Percentiles rank a stretch among this genome's conserved stretches.
phyloP scores from a whole-genome alignment of 1,139 yeast genomes.

The Candida frijolesensis region DNA sequence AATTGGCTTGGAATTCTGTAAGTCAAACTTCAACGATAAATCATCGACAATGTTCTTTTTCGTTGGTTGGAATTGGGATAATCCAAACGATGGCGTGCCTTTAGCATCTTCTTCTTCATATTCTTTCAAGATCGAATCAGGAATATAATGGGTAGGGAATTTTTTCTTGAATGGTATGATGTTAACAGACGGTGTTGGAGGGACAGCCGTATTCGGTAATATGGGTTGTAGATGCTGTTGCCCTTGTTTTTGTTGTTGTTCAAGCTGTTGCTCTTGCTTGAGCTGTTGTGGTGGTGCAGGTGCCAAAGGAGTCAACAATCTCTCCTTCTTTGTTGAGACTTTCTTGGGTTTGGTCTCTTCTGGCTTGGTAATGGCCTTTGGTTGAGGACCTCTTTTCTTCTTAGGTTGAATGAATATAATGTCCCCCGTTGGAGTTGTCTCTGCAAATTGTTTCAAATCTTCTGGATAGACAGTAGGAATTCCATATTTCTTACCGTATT shows the following conservation, averaged over 20 bases:
- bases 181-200: constrained; percentile 4
- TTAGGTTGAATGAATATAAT: constrained; percentile 23
- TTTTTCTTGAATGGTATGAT: constrained; percentile 22
- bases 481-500: constrained; percentile 63
- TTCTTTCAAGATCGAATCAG: constrained; percentile 27
- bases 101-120: constrained; percentile 18
- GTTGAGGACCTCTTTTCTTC: constrained; percentile 13
- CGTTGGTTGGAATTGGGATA: constrained; percentile 38
- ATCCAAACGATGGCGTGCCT: constrained; percentile 12
- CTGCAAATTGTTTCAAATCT: constrained; percentile 45
- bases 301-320: constrained; percentile 4
- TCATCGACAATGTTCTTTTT: constrained; percentile 43
- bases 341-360: constrained; percentile 11
- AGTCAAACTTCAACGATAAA: constrained; percentile 38
- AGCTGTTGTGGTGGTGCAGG: neutral
- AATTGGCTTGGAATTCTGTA: constrained; percentile 40
- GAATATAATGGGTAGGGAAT: constrained; percentile 42
- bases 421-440: constrained; percentile 44
- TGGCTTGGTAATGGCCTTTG: constrained; percentile 1
- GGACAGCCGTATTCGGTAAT: neutral
- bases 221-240: constrained; percentile 4
- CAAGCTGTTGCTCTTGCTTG: neutral
- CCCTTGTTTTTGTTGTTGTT: constrained; percentile 7
- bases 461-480: constrained; percentile 62
- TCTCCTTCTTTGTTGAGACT: constrained; percentile 2